Base-by-base conservation (phyloP, 2,329 filamentous ascomycete genomes). In the Bipolaris gigantea region DNA sequence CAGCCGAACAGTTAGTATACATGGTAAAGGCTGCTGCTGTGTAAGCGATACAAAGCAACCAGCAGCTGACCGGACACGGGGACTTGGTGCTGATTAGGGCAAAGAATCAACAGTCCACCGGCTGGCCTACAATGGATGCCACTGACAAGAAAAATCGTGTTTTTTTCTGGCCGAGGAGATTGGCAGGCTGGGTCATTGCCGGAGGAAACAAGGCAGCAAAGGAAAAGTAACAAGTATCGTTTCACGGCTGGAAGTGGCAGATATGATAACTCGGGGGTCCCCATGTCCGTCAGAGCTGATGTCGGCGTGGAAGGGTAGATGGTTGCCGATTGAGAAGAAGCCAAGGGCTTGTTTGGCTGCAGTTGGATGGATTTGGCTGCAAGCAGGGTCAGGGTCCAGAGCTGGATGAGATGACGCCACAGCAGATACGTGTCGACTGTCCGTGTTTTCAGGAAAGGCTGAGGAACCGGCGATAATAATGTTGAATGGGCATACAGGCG, bases 251-350 rank as follows among this genome's bases (percentile, higher is more conserved):
- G 15, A 30, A 33, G 32, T 32, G 33, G 23, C 32, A 27, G 32
- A 38, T 39, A 32, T 33, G 21, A 38, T 39, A 33, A 49, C 33
- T 23, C 25, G 45, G 19, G 19, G 30, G 4, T 35, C 2, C 13
- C 30, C 19, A 36, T 46, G 7, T 25, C 32, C 33, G 43, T 25
- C 43, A 45, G 18, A 19, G 25, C 47, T 33, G 43, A 53, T 27
- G 36, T 60, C 59, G 59, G 61, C 32, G 41, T 50, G 38, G 50
- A 55, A 55, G 57, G 50, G 23, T 55, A 55, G 42, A 35, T 35
- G 10, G 50, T 21, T 41, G 38, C 61, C 56, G 59, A 60, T 43
- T 10, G 27, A 30, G 27, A 43, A 39, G 38, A 6, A 35, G 35
- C 18, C 15, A 19, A 46, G 35, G 35, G 18, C 21, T 11, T 23